phyloP scores from a whole-genome alignment of 176 grass and related monocot species.

The Saccharum officinarum region DNA sequence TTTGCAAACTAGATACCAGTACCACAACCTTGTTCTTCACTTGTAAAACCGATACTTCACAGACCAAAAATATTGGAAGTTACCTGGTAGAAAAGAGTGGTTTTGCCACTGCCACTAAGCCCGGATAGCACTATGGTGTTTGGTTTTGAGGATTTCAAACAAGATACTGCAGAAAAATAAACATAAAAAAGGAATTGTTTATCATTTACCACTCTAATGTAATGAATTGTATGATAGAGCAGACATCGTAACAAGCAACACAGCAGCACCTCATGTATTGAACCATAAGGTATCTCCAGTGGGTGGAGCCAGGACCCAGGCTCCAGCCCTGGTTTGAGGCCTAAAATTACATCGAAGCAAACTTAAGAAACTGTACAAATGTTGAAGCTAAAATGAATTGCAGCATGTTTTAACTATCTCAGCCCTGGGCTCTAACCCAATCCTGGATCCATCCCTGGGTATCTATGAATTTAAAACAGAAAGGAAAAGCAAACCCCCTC shows the following conservation, averaged over 20 bases:
- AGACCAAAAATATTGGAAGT: neutral
- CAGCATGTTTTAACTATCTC: neutral
- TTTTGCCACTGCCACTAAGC: constrained; percentile 92
- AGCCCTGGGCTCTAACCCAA: neutral
- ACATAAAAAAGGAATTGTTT: neutral
- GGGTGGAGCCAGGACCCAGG: constrained; percentile 1
- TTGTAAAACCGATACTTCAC: neutral
- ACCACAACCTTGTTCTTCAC: neutral
- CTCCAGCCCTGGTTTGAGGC: neutral
- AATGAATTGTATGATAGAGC: neutral
- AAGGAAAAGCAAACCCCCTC: neutral
- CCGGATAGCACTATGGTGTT: constrained; percentile 84
- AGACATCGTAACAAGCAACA: neutral
- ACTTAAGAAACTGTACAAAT: neutral
- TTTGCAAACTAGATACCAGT: constrained; percentile 7
- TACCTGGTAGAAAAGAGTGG: constrained; percentile 94
- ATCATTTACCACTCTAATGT: neutral
- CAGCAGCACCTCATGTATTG: neutral
- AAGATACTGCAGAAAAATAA: constrained; percentile 50
- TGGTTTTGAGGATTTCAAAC: constrained; percentile 63
- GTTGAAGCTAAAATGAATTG: neutral
- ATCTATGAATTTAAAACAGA: neutral
- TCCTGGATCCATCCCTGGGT: neutral
- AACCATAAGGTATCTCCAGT: neutral
- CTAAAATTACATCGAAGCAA: neutral